These are phyloP conservation scores for Penicillium dipodomyicola DNA, from an alignment of 495 filamentous ascomycete genomes.

Conservation along the genomic window DNA sequence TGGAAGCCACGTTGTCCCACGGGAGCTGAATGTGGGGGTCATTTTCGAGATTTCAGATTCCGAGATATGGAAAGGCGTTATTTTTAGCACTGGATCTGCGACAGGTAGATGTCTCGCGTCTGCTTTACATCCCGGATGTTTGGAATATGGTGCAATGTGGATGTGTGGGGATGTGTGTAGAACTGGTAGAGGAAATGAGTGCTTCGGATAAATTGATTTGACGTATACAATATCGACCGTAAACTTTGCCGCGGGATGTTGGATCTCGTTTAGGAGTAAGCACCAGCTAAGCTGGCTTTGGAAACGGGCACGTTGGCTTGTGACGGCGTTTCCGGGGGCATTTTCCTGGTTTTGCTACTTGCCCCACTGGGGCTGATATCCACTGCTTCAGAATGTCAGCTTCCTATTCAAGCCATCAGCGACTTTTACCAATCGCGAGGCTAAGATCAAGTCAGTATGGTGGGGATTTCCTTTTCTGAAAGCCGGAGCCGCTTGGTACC, in stretches of 20 bases:
- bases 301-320: neutral
- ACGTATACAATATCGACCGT: too few relatives aligned
- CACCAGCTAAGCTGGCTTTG: neutral
- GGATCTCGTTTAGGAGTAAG: neutral
- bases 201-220: slow-evolving; percentile 2
- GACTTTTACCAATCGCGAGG: neutral
- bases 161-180: neutral
- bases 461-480: neutral
- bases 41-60: neutral
- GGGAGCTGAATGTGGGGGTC: slow-evolving; percentile 8
- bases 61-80: neutral
- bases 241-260: neutral
- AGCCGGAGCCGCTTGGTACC: slow-evolving; percentile 2
- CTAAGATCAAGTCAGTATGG: neutral
- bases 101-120: neutral
- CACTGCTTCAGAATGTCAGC: neutral
- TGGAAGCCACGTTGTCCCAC: slow-evolving; percentile 29
- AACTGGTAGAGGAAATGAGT: slow-evolving; percentile 7
- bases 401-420: neutral
- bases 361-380: slow-evolving; percentile 6
- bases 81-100: slow-evolving; percentile 25
- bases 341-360: neutral
- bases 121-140: neutral
- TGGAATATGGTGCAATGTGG: slow-evolving; percentile 1
- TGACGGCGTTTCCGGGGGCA: neutral